Evolutionary conservation across 352 stramenopile species (phyloP).

Genomic region (Globisporangium yorkense): DNA sequence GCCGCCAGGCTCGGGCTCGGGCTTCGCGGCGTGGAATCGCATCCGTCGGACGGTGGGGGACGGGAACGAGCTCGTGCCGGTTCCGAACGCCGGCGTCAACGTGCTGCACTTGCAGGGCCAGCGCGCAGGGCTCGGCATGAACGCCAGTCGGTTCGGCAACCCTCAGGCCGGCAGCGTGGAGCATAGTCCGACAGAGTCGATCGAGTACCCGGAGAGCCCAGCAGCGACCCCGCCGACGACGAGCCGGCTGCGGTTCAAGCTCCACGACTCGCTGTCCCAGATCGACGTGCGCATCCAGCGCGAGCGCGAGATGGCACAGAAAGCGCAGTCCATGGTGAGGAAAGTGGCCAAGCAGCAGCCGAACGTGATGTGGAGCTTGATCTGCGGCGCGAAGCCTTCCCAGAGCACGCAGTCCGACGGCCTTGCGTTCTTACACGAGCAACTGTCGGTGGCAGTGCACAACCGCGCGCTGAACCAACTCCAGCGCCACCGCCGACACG

Average conservation of each 20-base stretch:
- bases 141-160: slow-evolving; percentile 21
- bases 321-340: slow-evolving; percentile 25
- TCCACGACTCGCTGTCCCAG: slow-evolving; percentile 49
- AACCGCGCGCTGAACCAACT: slow-evolving; percentile 76
- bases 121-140: slow-evolving; percentile 7
- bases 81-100: slow-evolving; percentile 11
- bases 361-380: slow-evolving; percentile 54
- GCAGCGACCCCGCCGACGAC: slow-evolving; percentile 16
- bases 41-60: slow-evolving; percentile 26
- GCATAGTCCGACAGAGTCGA: slow-evolving; percentile 20
- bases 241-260: slow-evolving; percentile 49
- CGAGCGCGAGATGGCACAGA: slow-evolving; percentile 33
- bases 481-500: slow-evolving; percentile 68
- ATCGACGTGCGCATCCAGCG: slow-evolving; percentile 47
- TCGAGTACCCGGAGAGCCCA: slow-evolving; percentile 24
- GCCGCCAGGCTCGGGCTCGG: slow-evolving; percentile 15
- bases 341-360: slow-evolving; percentile 21
- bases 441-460: slow-evolving; percentile 46
- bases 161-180: slow-evolving; percentile 26
- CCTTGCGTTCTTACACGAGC: slow-evolving; percentile 45
- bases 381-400: slow-evolving; percentile 43
- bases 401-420: slow-evolving; percentile 39
- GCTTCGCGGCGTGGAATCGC: slow-evolving; percentile 40
- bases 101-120: slow-evolving; percentile 2
- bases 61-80: slow-evolving; percentile 29